A percentile compares a stretch with the other conserved stretches of the same genome.
Evolutionary conservation across 2,329 filamentous ascomycete genomes (phyloP).

Genomic region (Aspergillus bombycis): DNA sequence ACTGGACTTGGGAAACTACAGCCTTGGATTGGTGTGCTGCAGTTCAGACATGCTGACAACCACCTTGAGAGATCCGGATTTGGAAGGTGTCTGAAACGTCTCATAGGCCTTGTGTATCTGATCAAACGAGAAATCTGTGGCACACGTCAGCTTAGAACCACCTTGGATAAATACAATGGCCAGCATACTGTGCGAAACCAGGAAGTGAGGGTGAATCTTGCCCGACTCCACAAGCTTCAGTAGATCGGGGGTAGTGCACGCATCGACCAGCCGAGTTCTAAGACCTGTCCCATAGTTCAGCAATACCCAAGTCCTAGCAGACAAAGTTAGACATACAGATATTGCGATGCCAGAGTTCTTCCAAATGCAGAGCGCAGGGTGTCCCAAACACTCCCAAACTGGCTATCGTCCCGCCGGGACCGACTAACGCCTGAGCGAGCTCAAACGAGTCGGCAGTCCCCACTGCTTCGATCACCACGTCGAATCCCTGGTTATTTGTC

Average conservation of each 20-base stretch:
- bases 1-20: neutral
- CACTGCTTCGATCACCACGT: slow-evolving; percentile 62
- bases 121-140: slow-evolving; percentile 45
- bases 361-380: slow-evolving; percentile 56
- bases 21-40: neutral
- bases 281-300: slow-evolving; percentile 10
- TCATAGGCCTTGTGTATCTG: slow-evolving; percentile 50
- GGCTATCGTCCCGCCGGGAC: slow-evolving; percentile 57
- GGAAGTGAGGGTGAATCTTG: slow-evolving; percentile 12
- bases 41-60: slow-evolving; percentile 31
- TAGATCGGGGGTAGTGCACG: slow-evolving; percentile 8
- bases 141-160: neutral
- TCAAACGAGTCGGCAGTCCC: slow-evolving; percentile 58
- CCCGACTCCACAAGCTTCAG: slow-evolving; percentile 13
- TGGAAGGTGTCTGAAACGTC: slow-evolving; percentile 47
- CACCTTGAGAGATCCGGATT: slow-evolving; percentile 50
- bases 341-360: slow-evolving; percentile 59
- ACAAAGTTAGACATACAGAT: slow-evolving; percentile 45
- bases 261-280: slow-evolving; percentile 14
- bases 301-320: neutral
- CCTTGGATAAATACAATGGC: neutral
- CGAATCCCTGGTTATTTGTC: slow-evolving; percentile 56
- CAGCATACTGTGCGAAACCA: slow-evolving; percentile 20
- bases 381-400: slow-evolving; percentile 63
- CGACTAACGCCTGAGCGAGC: slow-evolving; percentile 58